Evolutionary conservation across 148 eudicot genomes (phyloP), one percentile per base, ranked within the genome.

Genomic region (Pharnaceum exiguum): DNA sequence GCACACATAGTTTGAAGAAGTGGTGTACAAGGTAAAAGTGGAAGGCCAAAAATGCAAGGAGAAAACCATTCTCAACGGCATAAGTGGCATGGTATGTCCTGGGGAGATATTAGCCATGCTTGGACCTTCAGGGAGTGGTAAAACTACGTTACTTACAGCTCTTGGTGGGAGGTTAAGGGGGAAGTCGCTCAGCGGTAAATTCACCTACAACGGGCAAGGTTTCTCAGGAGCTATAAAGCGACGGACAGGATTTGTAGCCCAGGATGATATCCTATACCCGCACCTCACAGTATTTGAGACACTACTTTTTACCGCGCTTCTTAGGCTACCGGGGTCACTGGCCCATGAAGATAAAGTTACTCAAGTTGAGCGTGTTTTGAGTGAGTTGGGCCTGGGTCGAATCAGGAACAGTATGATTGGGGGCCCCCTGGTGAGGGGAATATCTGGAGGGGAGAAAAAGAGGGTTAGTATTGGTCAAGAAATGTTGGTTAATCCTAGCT

Each of bases 61-160:
- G 59, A 94, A 86, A 68, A 84, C 86, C 0, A 89, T 94, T 28
- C 71, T 94, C 15, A 86, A 94, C 17, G 89, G 95, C 1, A 63
- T 89, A 44, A 86, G 89, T 13, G 99, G 99, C 3, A 82, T 59
- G 59, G 99, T 89, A 12, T 67, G 70, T 35, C 95, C 96, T 1
- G 96, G 99, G 47, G 99, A 94, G 51, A 78, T 94, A 24, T 77
- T 94, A 36, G 99, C 96, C 11, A 94, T 94, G 99, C 60, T 94
- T 19, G 99, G 99, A 2, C 99, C 99, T 16, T 94, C 99, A 0
- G 99, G 99, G 36, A 94, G 99, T 32, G 99, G 99, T 19, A 94
- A 94, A 72, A 94, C 99, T 39, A 94, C 99, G 46, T 78, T 94
- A 52, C 82, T 94, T 1, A 89, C 95, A 28, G 96, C 99, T 31